These are phyloP conservation scores for Rhodofomes roseus DNA, from an alignment of 1,284 basidiomycete species.

Conservation along the genomic window DNA sequence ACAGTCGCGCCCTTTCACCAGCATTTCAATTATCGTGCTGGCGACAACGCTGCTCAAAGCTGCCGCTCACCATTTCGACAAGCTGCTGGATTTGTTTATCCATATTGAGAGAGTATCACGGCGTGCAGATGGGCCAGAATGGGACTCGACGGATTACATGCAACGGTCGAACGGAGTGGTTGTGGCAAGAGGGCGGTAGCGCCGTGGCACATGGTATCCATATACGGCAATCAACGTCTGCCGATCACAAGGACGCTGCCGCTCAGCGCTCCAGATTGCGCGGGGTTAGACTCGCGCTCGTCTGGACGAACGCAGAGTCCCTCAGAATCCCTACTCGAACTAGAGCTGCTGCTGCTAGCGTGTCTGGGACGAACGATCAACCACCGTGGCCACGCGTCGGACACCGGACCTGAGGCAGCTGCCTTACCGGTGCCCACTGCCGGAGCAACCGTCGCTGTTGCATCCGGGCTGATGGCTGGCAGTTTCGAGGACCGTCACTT, in stretches of 20 bases:
- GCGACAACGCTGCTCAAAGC: neutral
- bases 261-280: too few species aligned
- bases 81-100: slow-evolving; percentile 34
- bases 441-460: too few species aligned
- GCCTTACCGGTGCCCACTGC: too few species aligned
- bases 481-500: too few species aligned
- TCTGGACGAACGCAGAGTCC: too few species aligned
- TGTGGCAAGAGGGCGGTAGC: neutral
- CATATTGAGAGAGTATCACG: slow-evolving; percentile 17
- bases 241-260: neutral
- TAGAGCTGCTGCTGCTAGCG: too few species aligned
- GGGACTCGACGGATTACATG: neutral
- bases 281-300: too few species aligned
- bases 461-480: too few species aligned
- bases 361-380: too few species aligned
- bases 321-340: too few species aligned
- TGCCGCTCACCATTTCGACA: slow-evolving; percentile 33
- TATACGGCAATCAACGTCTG: neutral
- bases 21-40: neutral
- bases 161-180: neutral
- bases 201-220: neutral
- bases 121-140: neutral
- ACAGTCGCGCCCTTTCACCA: slow-evolving; percentile 67
- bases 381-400: too few species aligned
- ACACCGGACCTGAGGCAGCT: too few species aligned